These are phyloP conservation scores for Saccharomyces hybrid DNA, from an alignment of 1,139 yeast genomes.

Conservation along the genomic window DNA sequence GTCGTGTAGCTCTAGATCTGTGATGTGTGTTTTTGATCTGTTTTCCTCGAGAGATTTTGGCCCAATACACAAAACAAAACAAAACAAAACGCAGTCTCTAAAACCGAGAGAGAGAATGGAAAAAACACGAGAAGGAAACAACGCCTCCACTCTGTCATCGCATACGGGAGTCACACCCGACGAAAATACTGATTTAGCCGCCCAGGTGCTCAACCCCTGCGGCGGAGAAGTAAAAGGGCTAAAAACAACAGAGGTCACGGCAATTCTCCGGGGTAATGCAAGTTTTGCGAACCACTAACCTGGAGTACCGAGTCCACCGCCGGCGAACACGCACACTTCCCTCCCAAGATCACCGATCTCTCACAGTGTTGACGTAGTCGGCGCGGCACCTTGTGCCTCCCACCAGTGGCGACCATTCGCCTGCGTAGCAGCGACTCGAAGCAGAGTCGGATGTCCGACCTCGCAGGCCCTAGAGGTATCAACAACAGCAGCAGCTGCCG, in stretches of 20 bases:
- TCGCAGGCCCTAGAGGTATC: background rate
- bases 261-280: too few relatives aligned
- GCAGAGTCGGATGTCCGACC: background rate
- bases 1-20: background rate
- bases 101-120: background rate
- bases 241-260: background rate
- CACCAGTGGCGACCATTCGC: background rate
- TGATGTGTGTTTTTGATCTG: background rate
- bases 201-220: background rate
- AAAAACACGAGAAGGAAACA: background rate
- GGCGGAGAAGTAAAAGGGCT: background rate
- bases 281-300: too few relatives aligned
- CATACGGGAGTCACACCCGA: background rate
- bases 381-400: background rate
- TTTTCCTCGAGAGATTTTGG: background rate
- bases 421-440: background rate
- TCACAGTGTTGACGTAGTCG: too few relatives aligned
- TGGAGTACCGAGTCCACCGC: too few relatives aligned
- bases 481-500: background rate
- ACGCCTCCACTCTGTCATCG: background rate
- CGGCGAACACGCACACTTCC: too few relatives aligned
- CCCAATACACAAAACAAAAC: background rate
- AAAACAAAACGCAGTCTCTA: background rate
- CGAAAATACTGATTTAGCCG: background rate
- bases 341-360: too few relatives aligned